Base-by-base conservation (phyloP, 352 stramenopile species). In the Phytopythium litorale region DNA sequence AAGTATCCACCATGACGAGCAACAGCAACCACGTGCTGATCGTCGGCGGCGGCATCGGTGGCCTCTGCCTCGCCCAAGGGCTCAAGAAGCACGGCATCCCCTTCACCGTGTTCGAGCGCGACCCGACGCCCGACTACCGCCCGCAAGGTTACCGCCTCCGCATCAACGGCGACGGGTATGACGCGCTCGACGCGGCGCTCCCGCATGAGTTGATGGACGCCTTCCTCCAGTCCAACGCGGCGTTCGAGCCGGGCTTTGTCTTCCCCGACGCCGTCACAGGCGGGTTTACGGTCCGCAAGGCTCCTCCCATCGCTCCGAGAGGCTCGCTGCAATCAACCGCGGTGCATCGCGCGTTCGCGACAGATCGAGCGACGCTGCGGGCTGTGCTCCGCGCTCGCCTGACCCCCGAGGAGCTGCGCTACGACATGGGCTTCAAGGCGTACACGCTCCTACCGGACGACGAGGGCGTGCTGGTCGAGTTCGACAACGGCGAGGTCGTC, bases 51-150 rank as follows among this genome's bases (percentile, higher is more conserved):
- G 80, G 80, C 13, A 86, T 89, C 50, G 80, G 80, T 9, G 80
- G 80, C 0, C 63, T 89, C 4, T 89, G 80, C 46, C 71, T 89
- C 28, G 80, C 80, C 0, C 78, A 89, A 50, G 80, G 78, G 0
- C 72, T 89, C 56, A 79, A 81, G 58, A 85, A 86, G 40, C n/a
- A 75, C 40, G 76, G 76, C 52, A 85, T 89, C 52, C 78, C 76
- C 2, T 88, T 87, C 67, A 89, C 78, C 1, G 66, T 89, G 32
- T 89, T 89, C 52, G 80, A 89, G 42, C 69, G 78, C 18, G 80
- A 89, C 32, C 78, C 78, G 37, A 72, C 80, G 12, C 66, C 72
- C 9, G 86, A 85, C 62, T 87, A 78, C 54, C 76, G 80, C 6
- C 68, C 68, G 3, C 80, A 89, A 21, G 80, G 80, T 16, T 89